These are phyloP conservation scores for Irpex rosettiformis DNA, from an alignment of 1,284 basidiomycete genomes.

Conservation along the genomic window DNA sequence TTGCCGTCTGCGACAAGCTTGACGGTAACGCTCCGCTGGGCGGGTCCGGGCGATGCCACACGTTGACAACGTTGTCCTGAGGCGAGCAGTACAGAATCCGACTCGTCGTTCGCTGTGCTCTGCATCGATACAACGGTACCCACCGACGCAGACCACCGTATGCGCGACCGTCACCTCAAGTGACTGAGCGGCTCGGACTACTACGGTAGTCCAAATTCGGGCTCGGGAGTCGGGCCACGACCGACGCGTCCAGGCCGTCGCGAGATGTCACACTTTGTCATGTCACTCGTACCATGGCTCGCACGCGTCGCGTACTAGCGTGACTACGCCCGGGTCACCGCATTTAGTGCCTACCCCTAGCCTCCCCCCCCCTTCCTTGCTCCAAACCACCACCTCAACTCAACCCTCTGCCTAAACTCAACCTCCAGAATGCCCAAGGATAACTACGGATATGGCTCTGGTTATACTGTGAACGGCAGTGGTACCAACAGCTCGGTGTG, in stretches of 20 bases:
- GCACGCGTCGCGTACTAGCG: neutral
- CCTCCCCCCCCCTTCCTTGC: neutral
- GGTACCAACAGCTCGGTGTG: constrained; percentile 25
- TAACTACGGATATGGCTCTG: constrained; percentile 9
- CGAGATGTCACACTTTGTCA: neutral
- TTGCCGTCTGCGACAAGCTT: no score
- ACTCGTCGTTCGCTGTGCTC: no score
- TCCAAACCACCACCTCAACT: neutral
- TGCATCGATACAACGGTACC: no score
- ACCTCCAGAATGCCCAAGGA: constrained; percentile 7
- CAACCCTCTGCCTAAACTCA: neutral
- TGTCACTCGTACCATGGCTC: neutral
- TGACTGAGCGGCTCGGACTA: no score
- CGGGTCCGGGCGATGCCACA: no score
- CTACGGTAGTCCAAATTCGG: neutral
- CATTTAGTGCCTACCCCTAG: neutral
- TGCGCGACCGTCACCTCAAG: no score
- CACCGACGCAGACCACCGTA: no score
- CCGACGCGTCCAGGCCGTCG: neutral
- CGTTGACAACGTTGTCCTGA: no score
- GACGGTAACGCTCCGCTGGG: no score
- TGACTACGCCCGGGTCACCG: no score
- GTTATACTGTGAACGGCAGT: constrained; percentile 15
- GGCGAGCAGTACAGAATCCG: no score
- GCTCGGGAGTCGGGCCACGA: neutral